Evolutionary conservation across 2,329 filamentous ascomycete genomes (phyloP).

Genomic region (Aspergillus eucalypticola): DNA sequence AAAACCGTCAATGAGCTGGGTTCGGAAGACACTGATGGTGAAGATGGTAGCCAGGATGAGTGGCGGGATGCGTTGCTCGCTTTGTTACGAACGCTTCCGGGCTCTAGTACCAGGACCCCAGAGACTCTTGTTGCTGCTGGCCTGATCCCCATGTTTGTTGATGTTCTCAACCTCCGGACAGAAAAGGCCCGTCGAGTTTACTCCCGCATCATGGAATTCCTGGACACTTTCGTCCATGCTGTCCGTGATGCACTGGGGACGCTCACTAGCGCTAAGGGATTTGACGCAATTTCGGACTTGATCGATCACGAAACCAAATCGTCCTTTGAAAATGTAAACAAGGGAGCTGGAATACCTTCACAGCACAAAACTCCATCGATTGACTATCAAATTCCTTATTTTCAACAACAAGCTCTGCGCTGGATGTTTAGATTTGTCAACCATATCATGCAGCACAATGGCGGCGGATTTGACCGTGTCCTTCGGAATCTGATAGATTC

Average conservation of each 20-base stretch:
- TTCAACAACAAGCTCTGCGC: conserved; percentile 88
- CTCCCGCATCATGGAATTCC: conserved; percentile 78
- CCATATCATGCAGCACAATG: conserved; percentile 82
- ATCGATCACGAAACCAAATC: conserved; percentile 75
- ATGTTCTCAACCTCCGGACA: conserved; percentile 82
- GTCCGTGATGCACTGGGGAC: conserved; percentile 81
- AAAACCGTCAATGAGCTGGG: conserved; percentile 85
- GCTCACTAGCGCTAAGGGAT: conserved; percentile 76
- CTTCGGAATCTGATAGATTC: conserved; percentile 94
- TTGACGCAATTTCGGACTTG: conserved; percentile 87
- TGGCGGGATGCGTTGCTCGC: conserved; percentile 90
- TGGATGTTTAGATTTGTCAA: conserved; percentile 96
- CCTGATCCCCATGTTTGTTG: conserved; percentile 84
- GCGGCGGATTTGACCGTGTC: conserved; percentile 84
- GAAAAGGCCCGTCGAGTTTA: conserved; percentile 79
- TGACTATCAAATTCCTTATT: conserved; percentile 91
- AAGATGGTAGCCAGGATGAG: conserved; percentile 71
- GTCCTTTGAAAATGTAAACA: conserved; percentile 65
- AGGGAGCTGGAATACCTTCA: conserved; percentile 69
- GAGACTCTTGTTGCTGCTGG: conserved; percentile 85
- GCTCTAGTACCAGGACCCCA: conserved; percentile 69
- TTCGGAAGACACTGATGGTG: conserved; percentile 57
- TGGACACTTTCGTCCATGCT: conserved; percentile 84
- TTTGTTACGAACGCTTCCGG: conserved; percentile 78
- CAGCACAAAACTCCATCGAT: conserved; percentile 77